These are phyloP conservation scores for Xylaria intraflava DNA, from an alignment of 495 filamentous ascomycete species.

Conservation along the genomic window DNA sequence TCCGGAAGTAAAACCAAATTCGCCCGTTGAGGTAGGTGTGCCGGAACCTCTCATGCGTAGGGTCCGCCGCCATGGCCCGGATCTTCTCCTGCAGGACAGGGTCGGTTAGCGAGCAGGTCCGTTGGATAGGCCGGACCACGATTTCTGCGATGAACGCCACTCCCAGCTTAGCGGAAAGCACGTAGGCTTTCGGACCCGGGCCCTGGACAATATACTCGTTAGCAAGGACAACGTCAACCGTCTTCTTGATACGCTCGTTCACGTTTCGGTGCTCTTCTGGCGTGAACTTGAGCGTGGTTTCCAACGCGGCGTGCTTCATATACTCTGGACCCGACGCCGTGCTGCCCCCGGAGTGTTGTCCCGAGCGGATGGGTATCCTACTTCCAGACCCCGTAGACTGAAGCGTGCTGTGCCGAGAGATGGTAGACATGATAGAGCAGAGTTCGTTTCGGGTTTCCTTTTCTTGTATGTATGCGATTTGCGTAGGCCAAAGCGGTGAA, in stretches of 20 bases:
- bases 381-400: not conserved
- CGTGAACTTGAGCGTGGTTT: not conserved
- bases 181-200: conserved; percentile 11
- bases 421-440: not conserved
- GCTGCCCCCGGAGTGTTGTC: not conserved
- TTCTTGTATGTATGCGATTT: no score
- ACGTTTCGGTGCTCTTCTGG: conserved; percentile 10
- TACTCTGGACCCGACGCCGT: not conserved
- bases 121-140: not conserved
- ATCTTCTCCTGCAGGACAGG: not conserved
- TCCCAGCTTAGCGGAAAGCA: conserved; percentile 8
- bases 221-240: conserved; percentile 4
- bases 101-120: not conserved
- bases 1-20: conserved; percentile 5
- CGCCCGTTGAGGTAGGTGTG: not conserved
- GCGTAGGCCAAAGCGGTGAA: no score
- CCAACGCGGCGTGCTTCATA: conserved; percentile 13
- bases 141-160: conserved; percentile 9
- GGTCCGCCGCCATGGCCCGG: not conserved
- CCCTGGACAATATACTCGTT: conserved; percentile 5
- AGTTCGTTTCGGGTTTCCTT: no score
- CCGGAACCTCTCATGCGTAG: not conserved
- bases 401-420: not conserved
- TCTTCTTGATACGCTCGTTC: conserved; percentile 15
- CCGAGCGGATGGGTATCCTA: not conserved